Conservation (phyloP, 148 eudicot species). For the Polygonum maritimum region DNA sequence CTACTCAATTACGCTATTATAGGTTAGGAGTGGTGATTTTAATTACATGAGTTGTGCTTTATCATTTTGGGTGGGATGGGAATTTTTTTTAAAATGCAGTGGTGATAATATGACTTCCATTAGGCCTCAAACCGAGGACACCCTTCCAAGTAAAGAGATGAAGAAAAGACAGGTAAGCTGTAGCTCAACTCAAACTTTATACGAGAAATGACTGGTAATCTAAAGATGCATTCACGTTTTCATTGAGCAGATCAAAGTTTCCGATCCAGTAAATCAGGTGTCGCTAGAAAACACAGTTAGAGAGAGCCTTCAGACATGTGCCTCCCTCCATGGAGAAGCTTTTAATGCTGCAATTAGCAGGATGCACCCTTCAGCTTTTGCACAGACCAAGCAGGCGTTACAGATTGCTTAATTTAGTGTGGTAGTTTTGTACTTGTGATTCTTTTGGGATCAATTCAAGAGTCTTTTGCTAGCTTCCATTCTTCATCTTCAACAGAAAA, state of each 20-base stretch:
- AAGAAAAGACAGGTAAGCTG: slow-evolving; percentile 70
- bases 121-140: slow-evolving; percentile 48
- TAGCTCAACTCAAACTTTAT: background rate
- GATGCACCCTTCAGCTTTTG: slow-evolving; percentile 83
- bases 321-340: slow-evolving; percentile 82
- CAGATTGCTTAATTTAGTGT: slow-evolving; percentile 46
- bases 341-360: slow-evolving; percentile 71
- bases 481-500: background rate
- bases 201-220: background rate
- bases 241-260: slow-evolving; percentile 59
- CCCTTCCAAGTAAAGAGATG: slow-evolving; percentile 76
- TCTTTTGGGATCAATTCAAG: background rate
- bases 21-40: slow-evolving; percentile 3
- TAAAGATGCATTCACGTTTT: background rate
- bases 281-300: slow-evolving; percentile 77
- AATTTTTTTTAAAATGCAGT: slow-evolving; percentile 19
- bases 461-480: background rate
- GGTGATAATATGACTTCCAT: slow-evolving; percentile 54
- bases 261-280: slow-evolving; percentile 75
- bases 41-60: slow-evolving; percentile 2
- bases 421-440: background rate
- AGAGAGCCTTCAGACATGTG: slow-evolving; percentile 93
- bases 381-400: slow-evolving; percentile 82
- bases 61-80: slow-evolving; percentile 8
- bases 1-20: background rate